A percentile compares a stretch with the other conserved stretches of the same genome.
phyloP scores from a whole-genome alignment of 2,329 filamentous ascomycete species.

The Pestalotiopsis sp. region DNA sequence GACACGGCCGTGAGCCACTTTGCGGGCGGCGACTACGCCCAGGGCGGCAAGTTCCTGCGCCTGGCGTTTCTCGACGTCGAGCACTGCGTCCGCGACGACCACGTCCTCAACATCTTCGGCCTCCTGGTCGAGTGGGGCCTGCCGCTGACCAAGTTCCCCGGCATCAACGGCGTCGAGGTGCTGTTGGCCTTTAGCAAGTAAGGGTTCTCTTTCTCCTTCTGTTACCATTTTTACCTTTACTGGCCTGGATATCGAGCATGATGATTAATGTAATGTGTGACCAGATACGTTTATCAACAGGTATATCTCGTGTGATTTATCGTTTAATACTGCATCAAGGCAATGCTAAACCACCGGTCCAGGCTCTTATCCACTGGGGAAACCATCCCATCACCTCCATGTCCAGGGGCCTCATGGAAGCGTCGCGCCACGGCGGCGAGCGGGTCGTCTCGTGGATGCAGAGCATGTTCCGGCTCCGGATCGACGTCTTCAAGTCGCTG shows the following conservation, averaged over 20 bases:
- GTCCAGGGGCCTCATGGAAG: background rate
- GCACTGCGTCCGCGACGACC: background rate
- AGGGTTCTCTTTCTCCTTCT: background rate
- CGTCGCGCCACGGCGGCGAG: background rate
- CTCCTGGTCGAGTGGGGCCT: background rate
- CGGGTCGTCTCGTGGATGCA: background rate
- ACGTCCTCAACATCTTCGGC: background rate
- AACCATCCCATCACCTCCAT: background rate
- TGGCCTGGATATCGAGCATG: background rate
- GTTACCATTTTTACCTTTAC: background rate
- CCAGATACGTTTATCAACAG: background rate
- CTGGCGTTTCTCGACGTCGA: background rate
- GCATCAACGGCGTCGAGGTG: background rate
- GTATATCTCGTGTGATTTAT: background rate
- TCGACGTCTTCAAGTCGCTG: background rate
- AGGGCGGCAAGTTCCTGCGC: constrained; percentile 2
- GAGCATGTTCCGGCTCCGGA: background rate
- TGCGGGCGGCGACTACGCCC: background rate
- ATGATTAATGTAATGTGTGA: background rate
- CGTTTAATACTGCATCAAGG: background rate
- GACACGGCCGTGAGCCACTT: background rate
- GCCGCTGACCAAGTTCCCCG: background rate
- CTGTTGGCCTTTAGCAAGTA: background rate
- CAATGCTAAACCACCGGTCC: background rate
- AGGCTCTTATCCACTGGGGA: background rate